Conservation (phyloP, 768 basidiomycete species). For the Termitomyces sp. region DNA sequence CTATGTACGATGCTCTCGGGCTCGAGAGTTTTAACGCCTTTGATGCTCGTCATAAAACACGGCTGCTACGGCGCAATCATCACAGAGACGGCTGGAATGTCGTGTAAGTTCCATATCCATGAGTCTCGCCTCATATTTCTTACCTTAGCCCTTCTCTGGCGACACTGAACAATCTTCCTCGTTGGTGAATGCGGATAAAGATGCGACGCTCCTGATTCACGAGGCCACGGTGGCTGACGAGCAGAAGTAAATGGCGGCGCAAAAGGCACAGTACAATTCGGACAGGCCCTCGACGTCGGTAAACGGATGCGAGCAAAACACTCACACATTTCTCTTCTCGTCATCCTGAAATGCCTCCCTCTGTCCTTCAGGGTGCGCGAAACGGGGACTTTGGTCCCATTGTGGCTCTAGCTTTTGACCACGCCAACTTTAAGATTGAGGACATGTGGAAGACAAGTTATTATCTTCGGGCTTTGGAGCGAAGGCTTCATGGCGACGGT, state of each 20-base stretch:
- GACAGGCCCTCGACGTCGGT: conserved; percentile 82
- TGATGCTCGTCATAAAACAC: conserved; percentile 64
- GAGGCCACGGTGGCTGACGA: conserved; percentile 93
- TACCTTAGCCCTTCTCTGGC: conserved; percentile 60
- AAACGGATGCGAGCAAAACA: conserved; percentile 81
- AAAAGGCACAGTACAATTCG: conserved; percentile 90
- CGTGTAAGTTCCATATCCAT: conserved; percentile 46
- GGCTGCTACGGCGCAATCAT: conserved; percentile 72
- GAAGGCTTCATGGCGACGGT: conserved; percentile 51
- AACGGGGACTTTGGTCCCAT: conserved; percentile 26
- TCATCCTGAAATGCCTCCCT: conserved; percentile 86
- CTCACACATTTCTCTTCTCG: conserved; percentile 95
- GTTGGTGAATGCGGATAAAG: conserved; percentile 59
- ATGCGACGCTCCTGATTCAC: conserved; percentile 84
- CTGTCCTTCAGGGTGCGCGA: conserved; percentile 20
- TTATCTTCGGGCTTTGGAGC: conserved; percentile 71
- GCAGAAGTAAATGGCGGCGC: conserved; percentile 62
- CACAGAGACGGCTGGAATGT: conserved; percentile 72
- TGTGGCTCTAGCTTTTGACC: conserved; percentile 81
- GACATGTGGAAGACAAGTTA: conserved; percentile 85
- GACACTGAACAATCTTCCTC: conserved; percentile 79
- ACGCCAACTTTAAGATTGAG: conserved; percentile 63
- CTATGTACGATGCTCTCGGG: conserved; percentile 51
- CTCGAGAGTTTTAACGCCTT: conserved; percentile 57
- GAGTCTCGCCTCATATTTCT: conserved; percentile 31